phyloP scores from a whole-genome alignment of 768 basidiomycete genomes.

The Neoboletus magnificus region DNA sequence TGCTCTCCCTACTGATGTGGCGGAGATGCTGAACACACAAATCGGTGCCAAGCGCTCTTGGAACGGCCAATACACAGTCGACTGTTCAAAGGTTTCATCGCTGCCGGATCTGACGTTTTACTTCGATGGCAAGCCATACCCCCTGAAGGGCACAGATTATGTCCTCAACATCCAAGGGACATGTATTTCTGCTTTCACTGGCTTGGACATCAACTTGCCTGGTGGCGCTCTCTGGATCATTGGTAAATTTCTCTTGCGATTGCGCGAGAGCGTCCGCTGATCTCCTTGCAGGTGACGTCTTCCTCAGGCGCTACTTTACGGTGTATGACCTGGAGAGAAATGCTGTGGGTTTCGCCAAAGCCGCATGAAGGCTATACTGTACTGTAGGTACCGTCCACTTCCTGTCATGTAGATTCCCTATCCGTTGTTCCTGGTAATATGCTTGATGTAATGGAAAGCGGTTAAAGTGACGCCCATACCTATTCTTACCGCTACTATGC shows the following conservation, averaged over 20 bases:
- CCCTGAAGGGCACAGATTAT: conserved; percentile 82
- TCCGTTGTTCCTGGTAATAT: neutral
- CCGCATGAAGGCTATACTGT: conserved; percentile 26
- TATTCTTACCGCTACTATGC: neutral
- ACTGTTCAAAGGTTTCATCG: conserved; percentile 78
- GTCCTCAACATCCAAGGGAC: conserved; percentile 87
- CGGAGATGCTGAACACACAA: conserved; percentile 95
- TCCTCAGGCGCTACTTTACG: conserved; percentile 90
- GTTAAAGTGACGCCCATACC: neutral
- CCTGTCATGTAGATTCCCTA: neutral
- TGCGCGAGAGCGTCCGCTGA: conserved; percentile 2
- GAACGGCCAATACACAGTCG: conserved; percentile 94
- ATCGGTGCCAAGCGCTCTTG: conserved; percentile 93
- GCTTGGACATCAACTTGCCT: conserved; percentile 84
- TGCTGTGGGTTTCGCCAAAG: conserved; percentile 81
- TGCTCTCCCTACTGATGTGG: conserved; percentile 88
- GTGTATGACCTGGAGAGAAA: conserved; percentile 78
- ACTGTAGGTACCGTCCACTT: neutral
- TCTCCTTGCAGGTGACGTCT: conserved; percentile 63
- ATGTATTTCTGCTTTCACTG: conserved; percentile 92
- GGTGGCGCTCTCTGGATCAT: conserved; percentile 85
- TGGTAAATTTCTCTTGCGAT: conserved; percentile 44
- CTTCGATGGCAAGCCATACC: conserved; percentile 78
- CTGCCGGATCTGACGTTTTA: conserved; percentile 84
- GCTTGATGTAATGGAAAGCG: conserved; percentile 13